These are phyloP conservation scores for Dactylellina parvicollis DNA, from an alignment of 2,329 filamentous ascomycete species.

Conservation along the genomic window DNA sequence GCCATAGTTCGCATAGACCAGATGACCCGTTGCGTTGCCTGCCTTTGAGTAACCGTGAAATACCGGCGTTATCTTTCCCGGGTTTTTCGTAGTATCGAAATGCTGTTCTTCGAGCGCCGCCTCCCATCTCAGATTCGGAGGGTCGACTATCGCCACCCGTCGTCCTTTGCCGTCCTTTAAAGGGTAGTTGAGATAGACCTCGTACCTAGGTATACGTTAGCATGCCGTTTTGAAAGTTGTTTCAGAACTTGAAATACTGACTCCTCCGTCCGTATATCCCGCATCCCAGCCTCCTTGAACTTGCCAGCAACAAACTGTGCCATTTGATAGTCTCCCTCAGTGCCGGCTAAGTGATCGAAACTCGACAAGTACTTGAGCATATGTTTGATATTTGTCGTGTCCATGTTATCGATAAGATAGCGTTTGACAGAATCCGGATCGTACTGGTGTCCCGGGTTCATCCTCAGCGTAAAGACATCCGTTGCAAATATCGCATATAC, in stretches of 20 bases:
- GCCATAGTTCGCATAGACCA: constrained; percentile 94
- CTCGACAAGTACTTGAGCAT: constrained; percentile 80
- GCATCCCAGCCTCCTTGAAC: constrained; percentile 77
- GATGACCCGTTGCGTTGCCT: constrained; percentile 83
- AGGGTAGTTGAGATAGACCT: constrained; percentile 93
- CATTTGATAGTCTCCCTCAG: constrained; percentile 86
- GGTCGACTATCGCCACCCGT: constrained; percentile 80
- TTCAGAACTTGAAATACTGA: constrained; percentile 56
- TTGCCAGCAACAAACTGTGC: constrained; percentile 84
- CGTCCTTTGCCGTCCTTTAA: constrained; percentile 72
- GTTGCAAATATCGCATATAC: constrained; percentile 87
- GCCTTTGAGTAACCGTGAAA: constrained; percentile 91
- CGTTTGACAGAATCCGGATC: constrained; percentile 82
- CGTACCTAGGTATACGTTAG: constrained; percentile 65
- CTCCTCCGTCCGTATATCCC: constrained; percentile 78
- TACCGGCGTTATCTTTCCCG: constrained; percentile 70
- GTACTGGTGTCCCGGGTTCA: constrained; percentile 74
- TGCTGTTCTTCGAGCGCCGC: constrained; percentile 82
- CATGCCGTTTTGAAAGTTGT: constrained; percentile 55
- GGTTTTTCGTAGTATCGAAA: constrained; percentile 46
- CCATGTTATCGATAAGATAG: constrained; percentile 77
- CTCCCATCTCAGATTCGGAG: constrained; percentile 75
- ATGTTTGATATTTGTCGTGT: constrained; percentile 74
- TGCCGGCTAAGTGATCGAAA: constrained; percentile 92
- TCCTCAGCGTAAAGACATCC: constrained; percentile 78